Conservation (phyloP, 1,284 basidiomycete species). For the Heterobasidion parviporum region DNA sequence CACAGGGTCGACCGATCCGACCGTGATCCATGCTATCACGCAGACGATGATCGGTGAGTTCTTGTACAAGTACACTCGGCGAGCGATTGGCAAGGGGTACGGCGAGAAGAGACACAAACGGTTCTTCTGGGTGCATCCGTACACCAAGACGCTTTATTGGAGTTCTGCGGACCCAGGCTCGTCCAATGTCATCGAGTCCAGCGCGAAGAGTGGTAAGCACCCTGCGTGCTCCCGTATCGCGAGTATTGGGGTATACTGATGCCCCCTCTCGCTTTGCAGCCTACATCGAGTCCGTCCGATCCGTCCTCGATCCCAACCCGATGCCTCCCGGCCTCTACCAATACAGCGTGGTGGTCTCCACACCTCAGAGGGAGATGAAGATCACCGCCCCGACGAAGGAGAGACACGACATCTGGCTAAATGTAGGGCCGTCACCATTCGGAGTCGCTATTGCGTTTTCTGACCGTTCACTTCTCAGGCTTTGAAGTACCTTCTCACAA, state of each 20-base stretch:
- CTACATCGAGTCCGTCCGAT: conserved; percentile 89
- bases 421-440: conserved; percentile 37
- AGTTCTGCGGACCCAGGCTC: conserved; percentile 91
- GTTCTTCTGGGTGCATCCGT: conserved; percentile 99
- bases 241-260: conserved; percentile 1
- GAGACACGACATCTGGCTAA: conserved; percentile 94
- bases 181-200: conserved; percentile 80
- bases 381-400: conserved; percentile 93
- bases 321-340: conserved; percentile 90
- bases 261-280: conserved; percentile 40
- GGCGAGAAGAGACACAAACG: conserved; percentile 88
- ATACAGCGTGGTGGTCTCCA: conserved; percentile 90
- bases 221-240: conserved; percentile 4
- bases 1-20: conserved; percentile 65
- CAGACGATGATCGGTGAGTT: conserved; percentile 99
- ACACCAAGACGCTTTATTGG: conserved; percentile 98
- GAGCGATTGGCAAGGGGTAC: conserved; percentile 85
- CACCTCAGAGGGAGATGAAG: conserved; percentile 94
- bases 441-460: conserved; percentile 2
- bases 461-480: conserved; percentile 42
- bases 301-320: conserved; percentile 87
- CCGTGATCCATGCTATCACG: conserved; percentile 91
- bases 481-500: conserved; percentile 73
- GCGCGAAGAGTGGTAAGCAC: conserved; percentile 89
- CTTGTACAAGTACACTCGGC: conserved; percentile 94